These are phyloP conservation scores for Termitomyces sp. DNA, from an alignment of 768 basidiomycete genomes.

Conservation along the genomic window DNA sequence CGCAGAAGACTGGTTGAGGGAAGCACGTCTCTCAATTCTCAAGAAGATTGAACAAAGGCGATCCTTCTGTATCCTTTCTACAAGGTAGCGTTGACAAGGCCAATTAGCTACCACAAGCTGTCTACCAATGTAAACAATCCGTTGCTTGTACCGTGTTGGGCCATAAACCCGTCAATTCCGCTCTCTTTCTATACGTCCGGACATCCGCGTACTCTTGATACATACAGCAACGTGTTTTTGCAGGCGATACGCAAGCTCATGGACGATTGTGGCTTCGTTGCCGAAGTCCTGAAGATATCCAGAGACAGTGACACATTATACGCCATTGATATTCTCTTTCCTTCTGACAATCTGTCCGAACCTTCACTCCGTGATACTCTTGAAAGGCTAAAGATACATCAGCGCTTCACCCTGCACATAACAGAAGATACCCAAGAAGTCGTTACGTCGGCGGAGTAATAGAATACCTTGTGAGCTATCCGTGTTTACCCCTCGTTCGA, in stretches of 20 bases:
- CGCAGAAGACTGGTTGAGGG: neutral
- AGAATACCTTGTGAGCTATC: neutral
- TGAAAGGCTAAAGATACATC: neutral
- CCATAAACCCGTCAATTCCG: neutral
- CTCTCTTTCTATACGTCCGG: neutral
- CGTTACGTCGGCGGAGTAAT: neutral
- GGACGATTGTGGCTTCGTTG: conserved; percentile 2
- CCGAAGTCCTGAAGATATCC: neutral
- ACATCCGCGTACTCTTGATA: neutral
- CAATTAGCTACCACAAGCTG: neutral
- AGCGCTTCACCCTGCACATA: neutral
- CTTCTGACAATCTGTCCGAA: neutral
- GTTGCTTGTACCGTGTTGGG: neutral
- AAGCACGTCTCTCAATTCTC: neutral
- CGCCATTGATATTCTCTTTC: neutral
- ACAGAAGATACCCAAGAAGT: neutral
- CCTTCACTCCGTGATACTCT: neutral
- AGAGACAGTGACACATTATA: neutral
- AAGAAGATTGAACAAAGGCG: neutral
- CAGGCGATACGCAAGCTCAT: neutral
- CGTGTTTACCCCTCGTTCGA: neutral
- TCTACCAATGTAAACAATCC: neutral
- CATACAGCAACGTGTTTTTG: neutral
- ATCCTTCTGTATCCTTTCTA: neutral
- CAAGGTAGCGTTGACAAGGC: neutral